Evolutionary conservation across 768 basidiomycete genomes (phyloP), one percentile per base, ranked within the genome.

Genomic region (Leccinum variicolor): DNA sequence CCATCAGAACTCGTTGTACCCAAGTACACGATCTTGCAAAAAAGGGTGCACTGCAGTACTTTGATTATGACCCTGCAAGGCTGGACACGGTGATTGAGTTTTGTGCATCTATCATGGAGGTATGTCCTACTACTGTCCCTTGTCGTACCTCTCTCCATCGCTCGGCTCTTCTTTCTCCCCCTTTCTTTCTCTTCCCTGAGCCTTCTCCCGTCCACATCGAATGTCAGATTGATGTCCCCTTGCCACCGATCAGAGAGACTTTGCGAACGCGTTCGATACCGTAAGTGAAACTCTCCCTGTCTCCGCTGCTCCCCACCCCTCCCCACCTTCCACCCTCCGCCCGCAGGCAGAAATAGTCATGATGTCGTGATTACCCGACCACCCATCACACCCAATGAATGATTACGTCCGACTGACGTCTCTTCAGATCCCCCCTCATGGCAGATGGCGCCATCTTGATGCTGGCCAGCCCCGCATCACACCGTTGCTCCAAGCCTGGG

Each of bases 371-470:
- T 50, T 17, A 21, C 48, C 46, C 14, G 21, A 23, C n/a, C 21
- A 21, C 48, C 49, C 39, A 33, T 47, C 55, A 39, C 34, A 28
- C 29, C 53, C 36, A 33, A 14, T 33, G 33, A 33, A 33, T 14
- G 33, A 34, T 58, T 60, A 50, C 33, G 48, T 57, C 19, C 4
- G 36, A 6, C 39, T 62, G 50, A 56, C 46, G 25, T 53, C 46
- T 31, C n/a, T 43, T 3, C 55, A 93, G 92, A 93, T 94, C 39
- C 85, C 86, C 4, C 90, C 92, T 14, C 92, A 94, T 65, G 89
- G 93, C 14, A 83, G 94, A 23, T 96, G 94, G 94, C 77, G 91
- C 31, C 94, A 95, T 68, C 83, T 95, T 31, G 90, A 93, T 65
- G 79, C 85, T 4, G 86, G 86, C 3, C 69, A 76, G 2, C 75